These are phyloP conservation scores for Pontederia crassipes DNA, from an alignment of 176 grass and related monocot genomes.

Conservation along the genomic window DNA sequence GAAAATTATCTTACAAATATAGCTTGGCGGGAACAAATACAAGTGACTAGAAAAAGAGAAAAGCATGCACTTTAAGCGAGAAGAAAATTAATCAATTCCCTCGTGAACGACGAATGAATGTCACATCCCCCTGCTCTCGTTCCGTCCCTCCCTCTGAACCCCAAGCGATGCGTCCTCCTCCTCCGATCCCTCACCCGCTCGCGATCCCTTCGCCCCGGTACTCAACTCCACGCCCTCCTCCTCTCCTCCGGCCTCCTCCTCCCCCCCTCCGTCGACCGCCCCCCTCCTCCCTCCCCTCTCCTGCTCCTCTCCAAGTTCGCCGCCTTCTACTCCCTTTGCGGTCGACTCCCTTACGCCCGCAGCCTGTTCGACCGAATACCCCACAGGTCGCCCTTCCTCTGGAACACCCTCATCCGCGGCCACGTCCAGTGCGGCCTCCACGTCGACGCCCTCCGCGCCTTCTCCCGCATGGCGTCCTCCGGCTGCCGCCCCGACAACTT, in stretches of 20 bases:
- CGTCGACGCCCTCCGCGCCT: constrained; percentile 31
- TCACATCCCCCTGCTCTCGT: too few relatives aligned
- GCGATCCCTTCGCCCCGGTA: constrained; percentile 5
- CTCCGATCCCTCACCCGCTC: constrained; percentile 27
- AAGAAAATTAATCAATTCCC: too few relatives aligned
- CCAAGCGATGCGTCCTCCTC: constrained; percentile 34
- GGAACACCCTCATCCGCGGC: constrained; percentile 47
- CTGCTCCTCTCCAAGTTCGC: constrained; percentile 14
- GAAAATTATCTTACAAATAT: too few relatives aligned
- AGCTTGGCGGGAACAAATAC: too few relatives aligned
- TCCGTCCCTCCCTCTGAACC: neutral
- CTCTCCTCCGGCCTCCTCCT: constrained; percentile 35
- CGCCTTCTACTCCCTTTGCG: constrained; percentile 3
- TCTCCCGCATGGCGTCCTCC: constrained; percentile 33
- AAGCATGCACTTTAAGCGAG: too few relatives aligned
- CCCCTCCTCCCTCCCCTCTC: neutral
- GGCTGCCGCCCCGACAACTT: constrained; percentile 35
- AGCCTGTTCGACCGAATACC: constrained; percentile 41
- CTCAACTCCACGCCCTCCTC: constrained; percentile 38
- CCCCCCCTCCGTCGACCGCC: too few relatives aligned
- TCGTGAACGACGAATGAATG: too few relatives aligned
- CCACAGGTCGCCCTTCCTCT: constrained; percentile 9
- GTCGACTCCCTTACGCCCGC: constrained; percentile 23
- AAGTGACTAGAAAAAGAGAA: too few relatives aligned
- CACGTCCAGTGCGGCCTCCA: constrained; percentile 24